A percentile compares a stretch with the other conserved stretches of the same genome.
These are phyloP conservation scores for Phytophthora sojae DNA, from an alignment of 352 stramenopile genomes.

Conservation along the genomic window DNA sequence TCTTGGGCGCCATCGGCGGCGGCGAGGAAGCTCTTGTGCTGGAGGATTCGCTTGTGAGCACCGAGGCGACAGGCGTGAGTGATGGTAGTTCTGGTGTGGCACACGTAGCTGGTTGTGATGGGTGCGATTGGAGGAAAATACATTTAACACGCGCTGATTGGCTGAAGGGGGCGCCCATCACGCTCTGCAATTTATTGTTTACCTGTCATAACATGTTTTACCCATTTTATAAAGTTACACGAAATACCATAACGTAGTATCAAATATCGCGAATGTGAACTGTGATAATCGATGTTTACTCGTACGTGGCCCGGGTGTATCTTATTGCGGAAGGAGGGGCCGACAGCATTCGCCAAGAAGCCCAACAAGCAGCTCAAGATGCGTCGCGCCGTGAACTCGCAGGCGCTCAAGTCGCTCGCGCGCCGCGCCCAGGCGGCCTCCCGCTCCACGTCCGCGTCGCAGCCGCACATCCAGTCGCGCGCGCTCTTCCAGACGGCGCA, in stretches of 20 bases:
- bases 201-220: background rate
- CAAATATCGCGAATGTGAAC: background rate
- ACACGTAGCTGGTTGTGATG: slow-evolving; percentile 4
- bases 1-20: slow-evolving; percentile 62
- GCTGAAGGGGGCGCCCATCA: slow-evolving; percentile 4
- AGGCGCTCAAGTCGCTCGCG: slow-evolving; percentile 54
- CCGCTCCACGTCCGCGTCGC: background rate
- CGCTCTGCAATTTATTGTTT: background rate
- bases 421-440: slow-evolving; percentile 21
- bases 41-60: slow-evolving; percentile 4
- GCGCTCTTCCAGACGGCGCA: slow-evolving; percentile 23
- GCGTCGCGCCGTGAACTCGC: slow-evolving; percentile 54
- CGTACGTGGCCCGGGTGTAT: slow-evolving; percentile 5
- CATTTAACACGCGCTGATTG: slow-evolving; percentile 9
- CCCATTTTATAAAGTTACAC: no score
- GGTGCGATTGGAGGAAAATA: slow-evolving; percentile 32
- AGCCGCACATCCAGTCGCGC: slow-evolving; percentile 6
- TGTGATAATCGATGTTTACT: slow-evolving; percentile 10
- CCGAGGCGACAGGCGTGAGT: slow-evolving; percentile 19
- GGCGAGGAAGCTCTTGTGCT: background rate
- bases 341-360: slow-evolving; percentile 29
- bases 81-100: slow-evolving; percentile 23
- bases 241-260: no score
- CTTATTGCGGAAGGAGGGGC: slow-evolving; percentile 23
- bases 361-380: slow-evolving; percentile 39